phyloP scores from a whole-genome alignment of 176 grass and related monocot genomes.

The maize (Zea mays) region Zm-B73-REFERENCE-NAM-5.0 NC_050096.1:69475001-69475500 shows the following conservation, averaged over 20 bases:
- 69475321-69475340: neutral
- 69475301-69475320: neutral
- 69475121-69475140: too few species aligned
- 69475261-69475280: slow-evolving; percentile 42
- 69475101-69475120: neutral
- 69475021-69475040: neutral
- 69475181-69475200: slow-evolving; percentile 9
- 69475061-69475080: too few species aligned
- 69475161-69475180: neutral
- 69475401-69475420: neutral
- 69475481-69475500: neutral
- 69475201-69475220: slow-evolving; percentile 41
- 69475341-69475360: slow-evolving; percentile 66
- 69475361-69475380: slow-evolving; percentile 28
- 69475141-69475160: neutral
- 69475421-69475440: slow-evolving; percentile 5
- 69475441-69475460: neutral
- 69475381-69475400: slow-evolving; percentile 26
- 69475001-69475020: neutral
- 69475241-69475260: slow-evolving; percentile 64
- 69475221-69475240: slow-evolving; percentile 64
- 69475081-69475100: neutral
- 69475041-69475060: neutral
- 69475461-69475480: neutral
- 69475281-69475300: neutral